phyloP scores from a whole-genome alignment of 106 monocot species.

The Apostasia shenzhenica region DNA sequence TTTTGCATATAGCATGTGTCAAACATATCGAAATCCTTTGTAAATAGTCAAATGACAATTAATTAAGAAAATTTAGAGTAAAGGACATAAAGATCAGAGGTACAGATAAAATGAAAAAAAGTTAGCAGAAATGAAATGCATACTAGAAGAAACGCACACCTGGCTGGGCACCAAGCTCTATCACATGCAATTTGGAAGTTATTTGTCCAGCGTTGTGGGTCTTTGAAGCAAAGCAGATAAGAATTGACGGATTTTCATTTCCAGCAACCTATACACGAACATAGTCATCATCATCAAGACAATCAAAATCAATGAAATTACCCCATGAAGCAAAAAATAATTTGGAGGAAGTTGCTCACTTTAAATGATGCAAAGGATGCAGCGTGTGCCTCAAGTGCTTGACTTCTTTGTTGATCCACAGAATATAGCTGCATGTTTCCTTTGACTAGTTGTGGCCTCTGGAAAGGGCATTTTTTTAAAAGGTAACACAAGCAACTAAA shows the following conservation, averaged over 20 bases:
- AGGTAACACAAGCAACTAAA: no score
- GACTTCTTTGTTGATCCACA: slow-evolving; percentile 96
- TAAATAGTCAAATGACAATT: no score
- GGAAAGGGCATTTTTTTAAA: not conserved
- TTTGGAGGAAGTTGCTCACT: slow-evolving; percentile 18
- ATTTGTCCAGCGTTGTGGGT: slow-evolving; percentile 87
- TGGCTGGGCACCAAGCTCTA: slow-evolving; percentile 98
- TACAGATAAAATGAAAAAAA: no score
- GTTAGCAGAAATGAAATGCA: no score
- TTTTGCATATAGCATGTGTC: no score
- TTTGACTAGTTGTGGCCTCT: slow-evolving; percentile 98
- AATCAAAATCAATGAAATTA: not conserved
- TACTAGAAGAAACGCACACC: slow-evolving; percentile 24
- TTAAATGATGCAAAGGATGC: slow-evolving; percentile 92
- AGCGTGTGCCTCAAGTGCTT: slow-evolving; percentile 98
- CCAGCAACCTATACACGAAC: slow-evolving; percentile 52
- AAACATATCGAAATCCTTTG: no score
- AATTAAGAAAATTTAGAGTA: no score
- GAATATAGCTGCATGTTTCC: slow-evolving; percentile 99
- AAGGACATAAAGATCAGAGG: no score
- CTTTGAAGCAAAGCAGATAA: slow-evolving; percentile 95
- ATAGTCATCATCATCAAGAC: not conserved
- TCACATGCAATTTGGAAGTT: slow-evolving; percentile 92
- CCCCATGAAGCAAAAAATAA: not conserved
- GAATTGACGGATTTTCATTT: slow-evolving; percentile 80